phyloP scores from a whole-genome alignment of 1,284 basidiomycete genomes.

The Waitea zeae region DNA sequence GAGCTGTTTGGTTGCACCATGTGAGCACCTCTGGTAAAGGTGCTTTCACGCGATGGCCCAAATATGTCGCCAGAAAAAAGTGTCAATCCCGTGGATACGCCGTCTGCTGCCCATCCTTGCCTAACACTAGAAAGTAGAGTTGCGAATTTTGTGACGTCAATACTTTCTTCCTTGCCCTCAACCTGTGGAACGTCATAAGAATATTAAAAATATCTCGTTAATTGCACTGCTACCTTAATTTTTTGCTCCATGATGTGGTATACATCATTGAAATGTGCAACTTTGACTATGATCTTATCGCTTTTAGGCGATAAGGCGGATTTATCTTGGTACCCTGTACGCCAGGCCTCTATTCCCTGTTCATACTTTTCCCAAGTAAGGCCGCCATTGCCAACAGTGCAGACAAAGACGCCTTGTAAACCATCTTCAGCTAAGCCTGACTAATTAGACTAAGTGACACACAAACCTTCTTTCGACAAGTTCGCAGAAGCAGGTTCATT shows the following conservation, averaged over 20 bases:
- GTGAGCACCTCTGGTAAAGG: slow-evolving; percentile 8
- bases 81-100: slow-evolving; percentile 3
- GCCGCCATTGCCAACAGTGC: slow-evolving; percentile 1
- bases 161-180: slow-evolving; percentile 5
- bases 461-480: background rate
- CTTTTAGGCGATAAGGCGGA: background rate
- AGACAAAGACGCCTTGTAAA: slow-evolving; percentile 4
- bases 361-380: slow-evolving; percentile 7
- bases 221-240: too few species aligned
- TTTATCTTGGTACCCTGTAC: background rate
- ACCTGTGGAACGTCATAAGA: too few species aligned
- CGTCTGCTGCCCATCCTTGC: slow-evolving; percentile 5
- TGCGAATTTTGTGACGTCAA: slow-evolving; percentile 9
- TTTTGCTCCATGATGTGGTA: slow-evolving; percentile 9
- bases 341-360: slow-evolving; percentile 6
- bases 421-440: background rate
- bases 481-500: background rate
- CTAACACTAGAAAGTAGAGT: slow-evolving; percentile 5
- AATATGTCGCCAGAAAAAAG: slow-evolving; percentile 9
- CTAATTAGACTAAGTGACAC: background rate
- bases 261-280: slow-evolving; percentile 7
- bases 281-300: background rate
- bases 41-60: slow-evolving; percentile 8
- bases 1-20: too few species aligned
- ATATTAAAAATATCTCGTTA: too few species aligned